Conservation (phyloP, 345 rosid species). For the Sonneratia alba region DNA sequence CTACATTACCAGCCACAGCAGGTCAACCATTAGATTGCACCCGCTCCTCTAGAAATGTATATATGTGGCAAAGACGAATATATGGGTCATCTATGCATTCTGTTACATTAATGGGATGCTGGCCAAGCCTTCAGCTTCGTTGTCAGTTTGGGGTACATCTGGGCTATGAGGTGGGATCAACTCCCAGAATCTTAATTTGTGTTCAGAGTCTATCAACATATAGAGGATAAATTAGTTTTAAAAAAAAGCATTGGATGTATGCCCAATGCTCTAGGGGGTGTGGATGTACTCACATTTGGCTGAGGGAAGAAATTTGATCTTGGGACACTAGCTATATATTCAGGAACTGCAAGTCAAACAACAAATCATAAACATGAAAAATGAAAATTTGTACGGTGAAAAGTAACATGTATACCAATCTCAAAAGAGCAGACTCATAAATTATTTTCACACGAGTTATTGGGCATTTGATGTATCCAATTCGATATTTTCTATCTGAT, state of each 20-base stretch:
- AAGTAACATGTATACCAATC: not conserved
- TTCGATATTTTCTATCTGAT: not conserved
- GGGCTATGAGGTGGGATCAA: not conserved
- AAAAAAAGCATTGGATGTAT: not conserved
- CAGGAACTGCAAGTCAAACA: constrained; percentile 50
- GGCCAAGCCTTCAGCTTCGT: not conserved
- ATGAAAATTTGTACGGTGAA: not conserved
- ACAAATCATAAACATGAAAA: not conserved
- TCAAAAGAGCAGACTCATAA: not conserved
- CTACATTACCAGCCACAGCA: not conserved
- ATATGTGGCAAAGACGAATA: not conserved
- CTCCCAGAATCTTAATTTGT: not conserved
- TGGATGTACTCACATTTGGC: constrained; percentile 58
- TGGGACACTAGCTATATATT: constrained; percentile 69
- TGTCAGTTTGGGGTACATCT: not conserved
- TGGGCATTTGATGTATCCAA: not conserved
- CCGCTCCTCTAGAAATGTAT: not conserved
- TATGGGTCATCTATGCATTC: not conserved
- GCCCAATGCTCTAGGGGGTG: constrained; percentile 1
- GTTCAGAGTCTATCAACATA: not conserved
- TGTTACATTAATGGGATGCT: not conserved
- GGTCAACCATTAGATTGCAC: not conserved
- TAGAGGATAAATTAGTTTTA: not conserved
- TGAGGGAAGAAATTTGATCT: constrained; percentile 77
- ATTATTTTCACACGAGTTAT: not conserved